A percentile compares a stretch with the other conserved stretches of the same genome.
These are phyloP conservation scores for Epipyxis sp. DNA, from an alignment of 108 stramenopile species.

Conservation along the genomic window DNA sequence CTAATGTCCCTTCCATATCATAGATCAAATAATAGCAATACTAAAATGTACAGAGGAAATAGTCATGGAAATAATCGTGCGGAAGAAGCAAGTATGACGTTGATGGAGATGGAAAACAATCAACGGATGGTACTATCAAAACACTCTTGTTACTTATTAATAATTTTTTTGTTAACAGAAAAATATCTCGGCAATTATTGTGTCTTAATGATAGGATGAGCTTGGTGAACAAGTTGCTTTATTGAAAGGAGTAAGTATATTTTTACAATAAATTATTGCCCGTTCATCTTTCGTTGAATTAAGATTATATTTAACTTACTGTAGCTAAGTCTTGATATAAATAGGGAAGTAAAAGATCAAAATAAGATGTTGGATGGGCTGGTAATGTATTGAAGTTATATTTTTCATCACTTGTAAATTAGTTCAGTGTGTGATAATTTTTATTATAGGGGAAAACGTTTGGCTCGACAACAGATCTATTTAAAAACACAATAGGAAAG, in stretches of 20 bases:
- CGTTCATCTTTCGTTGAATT: no score
- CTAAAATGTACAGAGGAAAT: conserved; percentile 11
- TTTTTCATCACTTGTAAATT: not conserved
- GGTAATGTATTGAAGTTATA: not conserved
- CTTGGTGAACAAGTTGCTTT: conserved; percentile 25
- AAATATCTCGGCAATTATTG: not conserved
- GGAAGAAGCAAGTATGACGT: not conserved
- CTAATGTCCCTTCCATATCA: conserved; percentile 9
- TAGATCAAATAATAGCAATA: not conserved
- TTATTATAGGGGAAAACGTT: not conserved
- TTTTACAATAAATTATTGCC: conserved; percentile 9
- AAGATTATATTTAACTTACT: not conserved
- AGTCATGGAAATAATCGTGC: conserved; percentile 14
- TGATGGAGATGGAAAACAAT: conserved; percentile 29
- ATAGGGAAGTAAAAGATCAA: conserved; percentile 23
- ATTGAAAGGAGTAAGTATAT: not conserved
- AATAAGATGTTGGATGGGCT: conserved; percentile 24
- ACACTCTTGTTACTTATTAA: not conserved
- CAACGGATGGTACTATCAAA: conserved; percentile 5
- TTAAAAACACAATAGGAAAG: conserved; percentile 24
- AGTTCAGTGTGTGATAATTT: not conserved
- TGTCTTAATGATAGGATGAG: not conserved
- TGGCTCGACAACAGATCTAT: conserved; percentile 5
- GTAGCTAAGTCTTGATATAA: conserved; percentile 10
- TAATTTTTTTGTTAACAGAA: not conserved